Conservation (phyloP, 176 grass and related monocot genomes). For the Olyra latifolia region DNA sequence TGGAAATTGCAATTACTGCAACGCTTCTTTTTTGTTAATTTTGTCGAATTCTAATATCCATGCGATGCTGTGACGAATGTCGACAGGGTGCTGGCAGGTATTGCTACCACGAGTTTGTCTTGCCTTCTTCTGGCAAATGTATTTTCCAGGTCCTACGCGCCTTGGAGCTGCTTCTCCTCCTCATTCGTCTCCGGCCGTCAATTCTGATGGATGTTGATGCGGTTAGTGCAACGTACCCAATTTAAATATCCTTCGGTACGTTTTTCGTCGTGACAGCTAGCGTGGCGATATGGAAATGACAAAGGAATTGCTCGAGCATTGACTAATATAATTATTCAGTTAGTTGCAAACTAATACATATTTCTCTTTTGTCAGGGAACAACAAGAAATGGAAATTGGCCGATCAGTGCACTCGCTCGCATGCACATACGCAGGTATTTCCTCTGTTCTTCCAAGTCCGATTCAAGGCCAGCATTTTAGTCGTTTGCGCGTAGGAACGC, state of each 20-base stretch:
- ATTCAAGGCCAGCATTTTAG: not conserved
- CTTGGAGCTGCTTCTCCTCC: not conserved
- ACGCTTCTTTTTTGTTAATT: not conserved
- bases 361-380: not conserved
- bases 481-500: too few species aligned
- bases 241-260: not conserved
- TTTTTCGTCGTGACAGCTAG: too few species aligned
- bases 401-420: too few species aligned
- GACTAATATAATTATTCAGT: not conserved
- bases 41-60: not conserved
- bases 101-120: not conserved
- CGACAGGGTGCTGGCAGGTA: too few species aligned
- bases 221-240: not conserved
- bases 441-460: not conserved
- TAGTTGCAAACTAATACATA: not conserved
- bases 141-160: not conserved
- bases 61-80: too few species aligned
- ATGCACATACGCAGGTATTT: not conserved
- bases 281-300: too few species aligned
- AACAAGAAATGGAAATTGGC: not conserved
- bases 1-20: too few species aligned
- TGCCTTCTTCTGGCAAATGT: too few species aligned
- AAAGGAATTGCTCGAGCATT: not conserved
- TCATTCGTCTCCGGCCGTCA: not conserved
- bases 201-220: not conserved